These are phyloP conservation scores for Marasmius tenuissimus DNA, from an alignment of 1,284 basidiomycete species.

Conservation along the genomic window DNA sequence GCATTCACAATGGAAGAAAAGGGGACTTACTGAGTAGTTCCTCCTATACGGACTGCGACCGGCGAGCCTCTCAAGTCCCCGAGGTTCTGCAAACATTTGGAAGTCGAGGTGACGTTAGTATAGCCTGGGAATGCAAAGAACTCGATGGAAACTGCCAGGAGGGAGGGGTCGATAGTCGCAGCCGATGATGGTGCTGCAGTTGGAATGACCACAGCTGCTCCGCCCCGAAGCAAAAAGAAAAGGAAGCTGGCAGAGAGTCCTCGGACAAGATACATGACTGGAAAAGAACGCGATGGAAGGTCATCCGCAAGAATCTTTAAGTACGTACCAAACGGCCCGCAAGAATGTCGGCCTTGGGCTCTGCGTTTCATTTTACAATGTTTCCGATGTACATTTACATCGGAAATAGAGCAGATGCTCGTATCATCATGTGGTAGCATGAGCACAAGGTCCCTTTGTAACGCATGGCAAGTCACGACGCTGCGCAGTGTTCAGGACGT, in stretches of 20 bases:
- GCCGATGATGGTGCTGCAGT: constrained; percentile 28
- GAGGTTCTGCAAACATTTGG: constrained; percentile 37
- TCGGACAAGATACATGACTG: not conserved
- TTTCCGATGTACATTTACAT: no score
- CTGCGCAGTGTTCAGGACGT: no score
- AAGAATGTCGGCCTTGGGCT: no score
- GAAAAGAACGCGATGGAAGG: constrained; percentile 6
- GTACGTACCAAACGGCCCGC: no score
- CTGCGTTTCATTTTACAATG: no score
- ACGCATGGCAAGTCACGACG: no score
- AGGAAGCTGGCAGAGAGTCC: not conserved
- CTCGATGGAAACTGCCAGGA: constrained; percentile 38
- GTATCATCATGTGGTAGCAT: no score
- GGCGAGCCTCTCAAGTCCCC: constrained; percentile 32
- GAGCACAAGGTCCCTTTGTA: no score
- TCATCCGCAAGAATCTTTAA: not conserved
- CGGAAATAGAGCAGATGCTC: no score
- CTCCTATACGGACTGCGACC: constrained; percentile 41
- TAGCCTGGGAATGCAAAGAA: constrained; percentile 45
- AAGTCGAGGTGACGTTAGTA: constrained; percentile 32
- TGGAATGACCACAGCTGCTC: constrained; percentile 26
- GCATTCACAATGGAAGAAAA: not conserved
- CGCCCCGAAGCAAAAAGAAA: not conserved
- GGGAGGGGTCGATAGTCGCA: constrained; percentile 30
- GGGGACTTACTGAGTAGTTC: constrained; percentile 40